Percentiles rank a stretch among this genome's conserved stretches.
phyloP scores from a whole-genome alignment of 495 filamentous ascomycete genomes.

The Aspergillus sparsus region DNA sequence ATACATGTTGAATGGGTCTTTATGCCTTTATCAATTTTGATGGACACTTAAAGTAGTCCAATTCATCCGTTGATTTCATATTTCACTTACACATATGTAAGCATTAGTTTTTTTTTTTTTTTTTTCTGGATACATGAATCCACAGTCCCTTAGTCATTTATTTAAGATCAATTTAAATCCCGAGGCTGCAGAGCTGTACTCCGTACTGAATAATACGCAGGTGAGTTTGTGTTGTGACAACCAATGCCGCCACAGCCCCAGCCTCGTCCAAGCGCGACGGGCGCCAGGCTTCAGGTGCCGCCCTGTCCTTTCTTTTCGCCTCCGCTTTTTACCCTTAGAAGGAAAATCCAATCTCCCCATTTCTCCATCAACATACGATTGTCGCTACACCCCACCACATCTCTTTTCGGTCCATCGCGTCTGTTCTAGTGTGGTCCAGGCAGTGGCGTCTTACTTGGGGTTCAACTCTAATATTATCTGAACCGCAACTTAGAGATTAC shows the following conservation, averaged over 20 bases:
- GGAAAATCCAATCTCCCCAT: conserved; percentile 26
- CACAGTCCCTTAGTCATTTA: no score
- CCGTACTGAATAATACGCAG: conserved; percentile 19
- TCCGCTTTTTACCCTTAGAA: conserved; percentile 27
- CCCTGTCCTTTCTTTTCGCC: conserved; percentile 17
- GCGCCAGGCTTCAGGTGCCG: conserved; percentile 19
- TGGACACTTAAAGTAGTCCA: no score
- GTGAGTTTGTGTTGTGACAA: not conserved
- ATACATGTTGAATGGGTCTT: not conserved
- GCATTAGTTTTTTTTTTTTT: no score
- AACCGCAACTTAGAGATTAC: conserved; percentile 17
- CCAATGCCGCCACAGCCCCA: conserved; percentile 18
- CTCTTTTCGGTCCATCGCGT: conserved; percentile 14
- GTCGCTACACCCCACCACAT: conserved; percentile 20
- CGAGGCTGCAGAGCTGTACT: conserved; percentile 9
- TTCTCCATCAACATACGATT: conserved; percentile 28
- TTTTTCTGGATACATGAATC: no score
- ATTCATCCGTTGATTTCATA: no score
- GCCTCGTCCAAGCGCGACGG: conserved; percentile 19
- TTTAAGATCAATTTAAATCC: not conserved
- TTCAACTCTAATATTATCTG: conserved; percentile 6
- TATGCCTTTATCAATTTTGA: not conserved
- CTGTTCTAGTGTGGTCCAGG: conserved; percentile 15
- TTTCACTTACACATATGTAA: no score
- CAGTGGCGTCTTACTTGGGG: conserved; percentile 7